phyloP scores from a whole-genome alignment of 2,329 filamentous ascomycete species.

The Zasmidium angulare region DNA sequence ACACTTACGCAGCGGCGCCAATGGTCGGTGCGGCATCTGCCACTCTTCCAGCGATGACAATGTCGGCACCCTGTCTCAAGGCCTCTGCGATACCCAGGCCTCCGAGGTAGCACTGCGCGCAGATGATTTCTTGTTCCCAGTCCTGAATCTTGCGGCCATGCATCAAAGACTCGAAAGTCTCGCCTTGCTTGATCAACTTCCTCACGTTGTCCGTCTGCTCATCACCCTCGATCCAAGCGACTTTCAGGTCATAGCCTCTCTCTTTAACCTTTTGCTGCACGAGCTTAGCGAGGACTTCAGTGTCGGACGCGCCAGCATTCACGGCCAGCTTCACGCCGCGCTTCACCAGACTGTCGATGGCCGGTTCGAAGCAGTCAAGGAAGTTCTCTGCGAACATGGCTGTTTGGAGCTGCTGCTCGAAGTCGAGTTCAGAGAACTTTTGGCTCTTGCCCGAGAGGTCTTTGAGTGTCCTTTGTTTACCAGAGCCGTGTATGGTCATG shows the following conservation, averaged over 20 bases:
- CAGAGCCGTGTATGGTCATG: conserved; percentile 44
- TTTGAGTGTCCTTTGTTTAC: conserved; percentile 16
- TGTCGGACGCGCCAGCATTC: conserved; percentile 47
- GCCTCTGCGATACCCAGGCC: conserved; percentile 41
- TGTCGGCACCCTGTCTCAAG: conserved; percentile 40
- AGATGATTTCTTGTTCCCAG: conserved; percentile 19
- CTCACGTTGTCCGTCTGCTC: conserved; percentile 29
- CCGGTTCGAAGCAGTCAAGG: conserved; percentile 46
- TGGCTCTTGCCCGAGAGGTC: conserved; percentile 9
- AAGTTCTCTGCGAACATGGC: conserved; percentile 34
- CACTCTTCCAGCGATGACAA: conserved; percentile 43
- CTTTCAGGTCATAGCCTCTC: conserved; percentile 42
- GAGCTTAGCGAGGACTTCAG: conserved; percentile 40
- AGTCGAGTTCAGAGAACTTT: conserved; percentile 5
- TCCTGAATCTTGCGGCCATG: conserved; percentile 20
- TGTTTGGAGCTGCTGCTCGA: conserved; percentile 14
- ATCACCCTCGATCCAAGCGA: conserved; percentile 49
- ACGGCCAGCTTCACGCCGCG: conserved; percentile 46
- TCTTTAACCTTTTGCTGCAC: conserved; percentile 39
- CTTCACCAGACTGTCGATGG: conserved; percentile 38
- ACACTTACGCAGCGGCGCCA: conserved; percentile 33
- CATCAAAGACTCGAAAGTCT: conserved; percentile 16
- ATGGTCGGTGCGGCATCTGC: conserved; percentile 43
- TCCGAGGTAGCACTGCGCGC: conserved; percentile 32
- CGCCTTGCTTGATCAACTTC: conserved; percentile 13